Evolutionary conservation across 2,329 filamentous ascomycete species (phyloP), one percentile per base, ranked within the genome.

Genomic region (Fusarium marasasianum): DNA sequence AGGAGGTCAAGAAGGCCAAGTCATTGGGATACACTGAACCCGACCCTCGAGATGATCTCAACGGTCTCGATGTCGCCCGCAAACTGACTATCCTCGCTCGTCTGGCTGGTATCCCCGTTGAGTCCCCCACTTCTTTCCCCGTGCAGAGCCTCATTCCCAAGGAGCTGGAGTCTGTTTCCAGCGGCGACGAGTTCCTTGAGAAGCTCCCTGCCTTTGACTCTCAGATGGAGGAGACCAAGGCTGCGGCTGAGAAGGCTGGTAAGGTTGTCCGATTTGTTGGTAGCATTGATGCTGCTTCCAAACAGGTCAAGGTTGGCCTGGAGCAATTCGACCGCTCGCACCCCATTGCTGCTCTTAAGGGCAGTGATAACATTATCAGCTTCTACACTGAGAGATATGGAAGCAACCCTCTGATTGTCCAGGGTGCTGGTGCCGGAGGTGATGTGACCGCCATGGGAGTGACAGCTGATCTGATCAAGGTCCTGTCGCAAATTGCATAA

Each of bases 361-460:
- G 96, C 41, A 98, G 95, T 83, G 96, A 98, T 82, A 99, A 99
- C 86, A 97, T 99, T 82, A 98, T 99, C 81, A 97, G 92, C 87
- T 98, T 99, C 87, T 97, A 98, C 85, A 99, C 96, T 11, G 93
- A 97, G 87, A 90, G 96, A 79, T 99, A 99, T 81, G 95, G 95
- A 66, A 89, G 87, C 81, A 97, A 96, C 83, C 95, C 96, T 48
- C 87, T 99, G 72, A 98, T 98, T 80, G 91, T 99, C 73, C 96
- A 98, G 86, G 96, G 96, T 68, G 95, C 94, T 41, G 96, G 95
- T 70, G 96, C 96, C 33, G 96, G 96, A 77, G 95, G 94, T 74
- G 95, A 98, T 50, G 95, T 98, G 60, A 99, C 96, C 40, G 96
- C 96, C 35, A 98, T 98, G 96, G 96, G 96, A 69, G 96, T 99